A percentile compares a stretch with the other conserved stretches of the same genome.
phyloP scores from a whole-genome alignment of 1,139 yeast species.

The Sugiyamaella xylanicola region DNA sequence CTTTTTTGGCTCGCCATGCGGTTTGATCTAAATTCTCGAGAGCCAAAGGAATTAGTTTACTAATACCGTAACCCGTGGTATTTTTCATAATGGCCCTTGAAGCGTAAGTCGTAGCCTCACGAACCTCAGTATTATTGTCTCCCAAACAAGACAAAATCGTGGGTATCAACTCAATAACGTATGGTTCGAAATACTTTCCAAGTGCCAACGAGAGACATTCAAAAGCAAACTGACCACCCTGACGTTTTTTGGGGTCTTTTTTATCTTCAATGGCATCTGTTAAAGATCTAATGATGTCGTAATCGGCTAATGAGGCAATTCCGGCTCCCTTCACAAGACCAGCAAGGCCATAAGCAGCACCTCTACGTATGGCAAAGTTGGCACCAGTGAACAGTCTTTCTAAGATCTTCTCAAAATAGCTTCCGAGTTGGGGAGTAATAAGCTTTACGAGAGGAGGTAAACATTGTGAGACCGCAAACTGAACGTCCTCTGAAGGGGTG shows the following conservation, averaged over 20 bases:
- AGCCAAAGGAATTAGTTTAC: conserved; percentile 87
- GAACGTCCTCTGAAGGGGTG: conserved; percentile 88
- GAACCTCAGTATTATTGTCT: conserved; percentile 79
- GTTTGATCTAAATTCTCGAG: conserved; percentile 82
- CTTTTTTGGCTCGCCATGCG: conserved; percentile 96
- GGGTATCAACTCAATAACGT: conserved; percentile 86
- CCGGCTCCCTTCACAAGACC: conserved; percentile 93
- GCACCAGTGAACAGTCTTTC: conserved; percentile 58
- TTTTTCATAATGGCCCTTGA: conserved; percentile 86
- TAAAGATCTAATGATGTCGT: conserved; percentile 72
- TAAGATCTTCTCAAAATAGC: conserved; percentile 60
- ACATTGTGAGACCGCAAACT: conserved; percentile 81
- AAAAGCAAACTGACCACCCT: conserved; percentile 85
- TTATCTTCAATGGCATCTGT: conserved; percentile 90
- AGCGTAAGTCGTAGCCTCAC: conserved; percentile 86
- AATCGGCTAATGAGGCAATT: conserved; percentile 70
- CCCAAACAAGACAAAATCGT: conserved; percentile 79
- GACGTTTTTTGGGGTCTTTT: conserved; percentile 71
- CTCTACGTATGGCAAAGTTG: conserved; percentile 65
- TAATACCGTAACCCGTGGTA: conserved; percentile 91
- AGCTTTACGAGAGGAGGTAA: conserved; percentile 79
- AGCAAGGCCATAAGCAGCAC: conserved; percentile 95
- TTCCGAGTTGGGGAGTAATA: conserved; percentile 49
- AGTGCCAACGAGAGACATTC: conserved; percentile 79
- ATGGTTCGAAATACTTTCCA: conserved; percentile 86